Evolutionary conservation across 2,329 filamentous ascomycete genomes (phyloP).

Genomic region (Blastomyces percursus): DNA sequence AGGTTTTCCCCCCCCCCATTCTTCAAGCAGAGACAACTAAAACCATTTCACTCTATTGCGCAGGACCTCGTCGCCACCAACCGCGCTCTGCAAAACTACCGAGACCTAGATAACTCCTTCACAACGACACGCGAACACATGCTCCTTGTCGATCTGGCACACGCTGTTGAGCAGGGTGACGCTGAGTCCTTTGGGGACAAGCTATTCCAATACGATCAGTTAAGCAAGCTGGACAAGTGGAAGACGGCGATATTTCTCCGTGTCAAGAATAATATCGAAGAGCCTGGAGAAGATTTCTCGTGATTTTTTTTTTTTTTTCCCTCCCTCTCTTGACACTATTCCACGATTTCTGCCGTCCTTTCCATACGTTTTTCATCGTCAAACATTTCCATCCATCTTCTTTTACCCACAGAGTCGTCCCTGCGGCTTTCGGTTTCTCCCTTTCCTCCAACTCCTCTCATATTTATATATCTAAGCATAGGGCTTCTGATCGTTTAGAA

Average conservation of each 20-base stretch:
- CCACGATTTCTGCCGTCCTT: not conserved
- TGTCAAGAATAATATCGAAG: conserved; percentile 74
- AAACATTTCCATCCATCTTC: not conserved
- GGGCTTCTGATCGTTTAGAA: not conserved
- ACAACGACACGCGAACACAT: conserved; percentile 67
- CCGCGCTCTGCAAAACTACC: conserved; percentile 71
- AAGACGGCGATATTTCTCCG: conserved; percentile 77
- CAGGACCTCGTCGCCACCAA: conserved; percentile 66
- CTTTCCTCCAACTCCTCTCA: not conserved
- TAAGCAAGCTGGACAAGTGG: conserved; percentile 94
- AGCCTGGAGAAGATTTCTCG: conserved; percentile 57
- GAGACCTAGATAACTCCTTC: conserved; percentile 69
- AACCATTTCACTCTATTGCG: not conserved
- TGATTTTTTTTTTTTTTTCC: conserved; percentile 24
- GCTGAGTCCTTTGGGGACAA: conserved; percentile 77
- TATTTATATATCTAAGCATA: not conserved
- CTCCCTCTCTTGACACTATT: not conserved
- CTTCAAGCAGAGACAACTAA: not conserved
- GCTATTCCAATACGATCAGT: conserved; percentile 77
- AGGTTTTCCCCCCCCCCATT: not conserved
- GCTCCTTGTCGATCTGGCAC: conserved; percentile 64
- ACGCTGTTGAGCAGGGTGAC: conserved; percentile 65
- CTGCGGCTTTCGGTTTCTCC: not conserved
- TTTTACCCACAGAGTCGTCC: not conserved
- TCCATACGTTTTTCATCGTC: not conserved